Base-by-base conservation (phyloP, 805 yeast species). In the Isabelozyma rhagii region DNA sequence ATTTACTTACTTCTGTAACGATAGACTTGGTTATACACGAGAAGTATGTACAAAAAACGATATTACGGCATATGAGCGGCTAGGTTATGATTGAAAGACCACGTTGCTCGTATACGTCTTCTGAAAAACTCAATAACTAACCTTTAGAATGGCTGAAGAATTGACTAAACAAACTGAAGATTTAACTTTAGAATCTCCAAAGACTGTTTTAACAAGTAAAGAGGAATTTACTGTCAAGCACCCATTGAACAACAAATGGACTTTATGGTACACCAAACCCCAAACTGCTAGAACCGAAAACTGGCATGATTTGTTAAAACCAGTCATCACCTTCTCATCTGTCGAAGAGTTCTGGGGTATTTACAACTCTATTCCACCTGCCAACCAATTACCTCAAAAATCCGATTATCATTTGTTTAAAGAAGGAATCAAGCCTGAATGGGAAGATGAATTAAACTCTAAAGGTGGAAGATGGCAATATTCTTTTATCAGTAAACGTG, bases 301-400 rank as follows among this genome's bases (percentile, higher is more conserved):
- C 62, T 93, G 98, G 98, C 81, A 89, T 48, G 96, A 92, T 64
- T 80, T 91, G 57, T 80, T 94, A 64, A 91, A 91, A 75, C 96
- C 97, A 50, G 96, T 94, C 46, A 93, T 91, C 59, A 83, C 96
- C 21, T 90, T 94, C 62, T 81, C 84, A 48, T 84, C 97, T n/a
- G 98, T 94, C 47, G 99, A 94, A 77, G 97, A 93, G 71, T 94
- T 94, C 77, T 94, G 99, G 99, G 99, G 98, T 25, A 87, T 93
- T 57, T 88, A 83, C 78, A 92, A 94, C 72, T 87, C 96, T 41
- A 85, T 94, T 60, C 98, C 98, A 58, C 84, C 83, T 61, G 97
- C 96, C 46, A 82, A 83, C 55, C 97, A 91, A 66, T 80, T 94
- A 66, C 98, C 98, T 60, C 66, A 86, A 62, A 89, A 85, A 71